Conservation (phyloP, 495 filamentous ascomycete genomes). For the Penicillium roqueforti region DNA sequence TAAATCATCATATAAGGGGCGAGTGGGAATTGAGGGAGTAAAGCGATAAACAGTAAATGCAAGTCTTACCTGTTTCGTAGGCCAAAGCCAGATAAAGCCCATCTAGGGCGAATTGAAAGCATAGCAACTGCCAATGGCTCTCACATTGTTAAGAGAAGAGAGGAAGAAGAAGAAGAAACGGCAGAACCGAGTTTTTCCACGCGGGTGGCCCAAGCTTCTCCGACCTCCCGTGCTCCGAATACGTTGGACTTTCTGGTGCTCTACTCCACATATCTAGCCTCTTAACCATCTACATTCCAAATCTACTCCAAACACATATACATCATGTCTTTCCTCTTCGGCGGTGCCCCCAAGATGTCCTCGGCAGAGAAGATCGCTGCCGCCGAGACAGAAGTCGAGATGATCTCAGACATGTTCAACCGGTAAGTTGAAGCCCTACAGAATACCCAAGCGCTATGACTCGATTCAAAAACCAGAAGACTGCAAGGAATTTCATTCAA, state of each 20-base stretch:
- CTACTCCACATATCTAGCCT: slow-evolving; percentile 1
- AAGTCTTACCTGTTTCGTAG: slow-evolving; percentile 36
- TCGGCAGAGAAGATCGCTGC: slow-evolving; percentile 94
- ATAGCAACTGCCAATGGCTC: slow-evolving; percentile 19
- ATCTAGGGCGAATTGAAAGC: slow-evolving; percentile 36
- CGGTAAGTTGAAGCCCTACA: slow-evolving; percentile 51
- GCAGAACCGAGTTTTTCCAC: slow-evolving; percentile 20
- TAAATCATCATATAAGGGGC: slow-evolving; percentile 49
- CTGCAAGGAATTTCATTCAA: background rate
- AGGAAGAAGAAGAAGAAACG: slow-evolving; percentile 16
- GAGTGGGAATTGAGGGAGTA: slow-evolving; percentile 1
- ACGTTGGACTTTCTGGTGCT: background rate
- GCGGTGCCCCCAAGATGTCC: slow-evolving; percentile 76
- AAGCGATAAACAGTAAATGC: background rate
- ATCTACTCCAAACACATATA: slow-evolving; percentile 6
- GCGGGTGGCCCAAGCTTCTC: slow-evolving; percentile 36
- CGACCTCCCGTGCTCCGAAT: slow-evolving; percentile 17
- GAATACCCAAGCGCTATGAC: background rate
- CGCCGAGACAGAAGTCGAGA: slow-evolving; percentile 87
- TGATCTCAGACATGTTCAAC: slow-evolving; percentile 94
- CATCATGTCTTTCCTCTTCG: slow-evolving; percentile 95
- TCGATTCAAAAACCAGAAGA: background rate
- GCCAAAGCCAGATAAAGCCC: slow-evolving; percentile 27
- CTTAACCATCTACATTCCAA: slow-evolving; percentile 2
- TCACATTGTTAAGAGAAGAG: slow-evolving; percentile 24